Evolutionary conservation across 2,329 filamentous ascomycete species (phyloP).

Genomic region (Pseudopithomyces maydicus): DNA sequence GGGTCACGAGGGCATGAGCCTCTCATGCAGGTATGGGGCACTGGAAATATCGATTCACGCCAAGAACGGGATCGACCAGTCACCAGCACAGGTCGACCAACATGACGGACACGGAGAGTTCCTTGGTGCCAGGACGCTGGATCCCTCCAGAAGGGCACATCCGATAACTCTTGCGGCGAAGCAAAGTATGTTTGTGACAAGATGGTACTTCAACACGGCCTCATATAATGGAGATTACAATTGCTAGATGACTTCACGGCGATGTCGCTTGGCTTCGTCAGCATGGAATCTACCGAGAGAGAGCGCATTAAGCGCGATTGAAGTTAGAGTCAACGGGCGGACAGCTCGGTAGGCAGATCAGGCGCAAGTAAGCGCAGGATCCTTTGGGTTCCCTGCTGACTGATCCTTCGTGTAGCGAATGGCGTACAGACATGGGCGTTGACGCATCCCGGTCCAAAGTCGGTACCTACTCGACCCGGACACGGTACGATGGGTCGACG

Average conservation of each 20-base stretch:
- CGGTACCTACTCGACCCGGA: not conserved
- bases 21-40: conserved; percentile 5
- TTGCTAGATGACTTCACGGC: not conserved
- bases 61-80: conserved; percentile 9
- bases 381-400: conserved; percentile 7
- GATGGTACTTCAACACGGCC: not conserved
- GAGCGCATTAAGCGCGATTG: conserved; percentile 12
- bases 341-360: conserved; percentile 13
- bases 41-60: conserved; percentile 8
- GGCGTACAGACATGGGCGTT: not conserved
- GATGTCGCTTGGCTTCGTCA: not conserved
- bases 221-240: not conserved
- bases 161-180: conserved; percentile 5
- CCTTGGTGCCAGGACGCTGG: conserved; percentile 3
- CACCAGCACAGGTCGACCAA: conserved; percentile 2
- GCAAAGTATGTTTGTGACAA: not conserved
- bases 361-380: conserved; percentile 11
- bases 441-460: not conserved
- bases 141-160: not conserved
- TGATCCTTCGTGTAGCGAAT: conserved; percentile 1
- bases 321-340: conserved; percentile 13
- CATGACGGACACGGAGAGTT: conserved; percentile 7
- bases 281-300: not conserved
- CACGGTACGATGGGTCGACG: not conserved
- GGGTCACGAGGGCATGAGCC: conserved; percentile 4